Evolutionary conservation across 768 basidiomycete species (phyloP).

Genomic region (Trametes cubensis): DNA sequence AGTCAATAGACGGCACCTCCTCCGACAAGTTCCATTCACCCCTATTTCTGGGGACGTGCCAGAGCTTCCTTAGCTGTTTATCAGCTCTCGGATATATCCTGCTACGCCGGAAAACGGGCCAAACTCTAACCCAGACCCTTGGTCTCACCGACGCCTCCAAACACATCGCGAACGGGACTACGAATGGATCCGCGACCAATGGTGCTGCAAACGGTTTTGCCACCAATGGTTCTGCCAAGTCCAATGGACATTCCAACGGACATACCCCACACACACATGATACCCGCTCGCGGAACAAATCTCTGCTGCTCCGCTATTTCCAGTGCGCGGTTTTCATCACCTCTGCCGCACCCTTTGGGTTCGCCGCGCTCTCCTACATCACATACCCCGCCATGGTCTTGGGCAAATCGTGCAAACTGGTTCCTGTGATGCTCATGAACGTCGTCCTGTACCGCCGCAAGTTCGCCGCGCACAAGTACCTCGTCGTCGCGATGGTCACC

Average conservation of each 20-base stretch:
- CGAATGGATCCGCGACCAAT: slow-evolving; percentile 30
- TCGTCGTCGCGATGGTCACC: slow-evolving; percentile 93
- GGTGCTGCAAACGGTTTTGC: slow-evolving; percentile 19
- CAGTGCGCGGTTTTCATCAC: slow-evolving; percentile 90
- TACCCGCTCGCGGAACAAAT: slow-evolving; percentile 37
- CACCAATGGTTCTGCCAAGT: slow-evolving; percentile 32
- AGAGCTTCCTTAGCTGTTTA: slow-evolving; percentile 76
- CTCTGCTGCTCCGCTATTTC: slow-evolving; percentile 72
- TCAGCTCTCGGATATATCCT: slow-evolving; percentile 79
- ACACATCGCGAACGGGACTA: slow-evolving; percentile 38
- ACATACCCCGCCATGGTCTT: slow-evolving; percentile 99
- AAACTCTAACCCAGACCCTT: slow-evolving; percentile 57
- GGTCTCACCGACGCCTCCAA: slow-evolving; percentile 52
- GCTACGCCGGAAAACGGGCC: slow-evolving; percentile 55
- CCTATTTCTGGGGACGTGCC: slow-evolving; percentile 82
- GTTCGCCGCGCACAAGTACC: slow-evolving; percentile 93
- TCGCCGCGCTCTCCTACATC: slow-evolving; percentile 92
- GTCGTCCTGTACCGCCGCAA: slow-evolving; percentile 90
- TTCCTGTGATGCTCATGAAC: slow-evolving; percentile 98
- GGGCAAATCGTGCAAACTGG: slow-evolving; percentile 98
- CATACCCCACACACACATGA: slow-evolving; percentile 33
- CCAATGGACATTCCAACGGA: slow-evolving; percentile 24
- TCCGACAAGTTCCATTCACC: slow-evolving; percentile 83
- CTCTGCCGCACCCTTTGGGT: slow-evolving; percentile 92
- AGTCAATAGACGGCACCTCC: slow-evolving; percentile 60